Evolutionary conservation across 1,284 basidiomycete species (phyloP).

Genomic region (Lentinula novae-zelandiae): DNA sequence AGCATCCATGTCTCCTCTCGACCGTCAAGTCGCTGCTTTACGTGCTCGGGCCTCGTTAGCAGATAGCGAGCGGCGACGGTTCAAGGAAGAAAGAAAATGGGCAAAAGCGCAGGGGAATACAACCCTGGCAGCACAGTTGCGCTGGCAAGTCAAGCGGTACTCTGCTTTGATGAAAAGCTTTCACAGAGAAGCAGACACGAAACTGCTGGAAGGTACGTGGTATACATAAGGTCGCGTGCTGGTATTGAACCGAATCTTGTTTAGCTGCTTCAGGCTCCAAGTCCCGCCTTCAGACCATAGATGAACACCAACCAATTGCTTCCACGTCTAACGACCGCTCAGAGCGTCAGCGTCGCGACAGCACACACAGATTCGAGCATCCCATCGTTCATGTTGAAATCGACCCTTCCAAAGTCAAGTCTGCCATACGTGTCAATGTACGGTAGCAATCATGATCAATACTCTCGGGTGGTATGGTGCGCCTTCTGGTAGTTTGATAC

Average conservation of each 20-base stretch:
- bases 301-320: constrained; percentile 13
- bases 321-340: constrained; percentile 10
- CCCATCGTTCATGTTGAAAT: constrained; percentile 17
- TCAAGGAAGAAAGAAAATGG: constrained; percentile 83
- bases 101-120: constrained; percentile 70
- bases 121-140: constrained; percentile 70
- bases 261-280: constrained; percentile 4
- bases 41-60: constrained; percentile 73
- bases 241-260: constrained; percentile 1
- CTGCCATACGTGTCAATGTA: constrained; percentile 19
- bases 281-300: constrained; percentile 14
- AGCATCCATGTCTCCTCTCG: constrained; percentile 56
- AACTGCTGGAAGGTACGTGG: constrained; percentile 59
- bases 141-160: constrained; percentile 77
- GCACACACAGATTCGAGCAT: constrained; percentile 7
- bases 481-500: neutral
- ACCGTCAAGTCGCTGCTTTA: constrained; percentile 67
- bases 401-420: constrained; percentile 16
- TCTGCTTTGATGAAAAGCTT: constrained; percentile 76
- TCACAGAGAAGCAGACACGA: constrained; percentile 71
- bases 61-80: constrained; percentile 74
- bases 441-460: constrained; percentile 9
- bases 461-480: neutral
- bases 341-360: constrained; percentile 4
- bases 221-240: constrained; percentile 3